phyloP scores from a whole-genome alignment of 345 rosid genomes.

The Luvunga scandens region DNA sequence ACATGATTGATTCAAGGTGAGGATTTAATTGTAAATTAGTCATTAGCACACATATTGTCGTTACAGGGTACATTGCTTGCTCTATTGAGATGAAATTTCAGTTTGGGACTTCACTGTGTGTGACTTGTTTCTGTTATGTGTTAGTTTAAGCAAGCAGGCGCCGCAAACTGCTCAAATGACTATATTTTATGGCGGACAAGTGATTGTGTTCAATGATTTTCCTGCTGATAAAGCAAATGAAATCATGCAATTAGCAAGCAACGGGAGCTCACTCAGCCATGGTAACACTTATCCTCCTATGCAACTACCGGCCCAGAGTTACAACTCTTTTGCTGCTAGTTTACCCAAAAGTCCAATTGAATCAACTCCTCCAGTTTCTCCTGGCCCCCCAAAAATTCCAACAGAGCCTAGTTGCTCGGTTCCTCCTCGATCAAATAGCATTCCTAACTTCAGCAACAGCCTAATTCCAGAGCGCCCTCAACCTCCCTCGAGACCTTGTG shows the following conservation, averaged over 20 bases:
- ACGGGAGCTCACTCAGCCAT: conserved; percentile 37
- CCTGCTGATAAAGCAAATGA: conserved; percentile 81
- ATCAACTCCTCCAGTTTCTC: background rate
- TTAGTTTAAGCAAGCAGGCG: conserved; percentile 27
- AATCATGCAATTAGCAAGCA: conserved; percentile 61
- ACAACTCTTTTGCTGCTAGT: conserved; percentile 7
- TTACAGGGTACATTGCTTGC: background rate
- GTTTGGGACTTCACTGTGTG: conserved; percentile 7
- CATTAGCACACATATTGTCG: background rate
- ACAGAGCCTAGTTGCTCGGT: conserved; percentile 21
- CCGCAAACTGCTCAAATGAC: conserved; percentile 65
- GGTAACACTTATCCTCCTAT: conserved; percentile 19
- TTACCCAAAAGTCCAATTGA: conserved; percentile 14
- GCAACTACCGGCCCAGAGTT: conserved; percentile 19
- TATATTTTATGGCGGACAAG: conserved; percentile 80
- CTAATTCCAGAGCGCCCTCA: conserved; percentile 38
- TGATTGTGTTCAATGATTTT: conserved; percentile 67
- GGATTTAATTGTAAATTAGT: background rate
- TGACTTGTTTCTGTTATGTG: conserved; percentile 7
- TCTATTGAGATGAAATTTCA: background rate
- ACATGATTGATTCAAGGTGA: conserved; percentile 38
- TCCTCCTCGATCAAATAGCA: conserved; percentile 20
- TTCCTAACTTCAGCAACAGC: conserved; percentile 32
- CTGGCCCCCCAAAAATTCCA: conserved; percentile 15
- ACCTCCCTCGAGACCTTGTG: conserved; percentile 41